phyloP scores from a whole-genome alignment of 2,329 filamentous ascomycete genomes.

The Davidsoniella neocaledoniae region DNA sequence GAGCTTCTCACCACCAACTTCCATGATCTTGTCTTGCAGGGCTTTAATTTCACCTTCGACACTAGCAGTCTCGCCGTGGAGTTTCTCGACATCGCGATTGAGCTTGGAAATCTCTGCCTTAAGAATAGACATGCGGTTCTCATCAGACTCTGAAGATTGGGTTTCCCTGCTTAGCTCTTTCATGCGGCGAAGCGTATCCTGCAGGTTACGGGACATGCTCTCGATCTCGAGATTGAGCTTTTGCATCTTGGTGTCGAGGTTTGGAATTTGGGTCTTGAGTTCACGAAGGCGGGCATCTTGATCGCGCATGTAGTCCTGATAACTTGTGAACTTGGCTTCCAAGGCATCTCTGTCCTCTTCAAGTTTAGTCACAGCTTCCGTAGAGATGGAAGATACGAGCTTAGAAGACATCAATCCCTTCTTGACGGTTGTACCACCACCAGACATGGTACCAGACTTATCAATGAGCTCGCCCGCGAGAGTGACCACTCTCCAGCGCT shows the following conservation, averaged over 20 bases:
- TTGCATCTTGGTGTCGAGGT: constrained; percentile 76
- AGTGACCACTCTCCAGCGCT: constrained; percentile 90
- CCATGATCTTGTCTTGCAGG: constrained; percentile 95
- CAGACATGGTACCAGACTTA: constrained; percentile 96
- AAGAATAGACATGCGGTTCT: constrained; percentile 52
- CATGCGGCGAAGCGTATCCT: constrained; percentile 68
- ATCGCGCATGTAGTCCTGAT: constrained; percentile 70
- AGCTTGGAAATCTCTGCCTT: constrained; percentile 63
- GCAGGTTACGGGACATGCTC: constrained; percentile 68
- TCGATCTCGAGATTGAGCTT: constrained; percentile 81
- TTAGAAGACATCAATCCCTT: constrained; percentile 95
- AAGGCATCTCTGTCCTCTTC: constrained; percentile 74
- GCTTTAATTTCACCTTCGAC: constrained; percentile 86
- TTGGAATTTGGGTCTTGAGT: constrained; percentile 62
- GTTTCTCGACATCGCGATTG: constrained; percentile 60
- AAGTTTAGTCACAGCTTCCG: constrained; percentile 75
- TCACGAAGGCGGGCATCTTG: constrained; percentile 58
- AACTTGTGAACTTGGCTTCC: constrained; percentile 66
- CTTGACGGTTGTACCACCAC: constrained; percentile 80
- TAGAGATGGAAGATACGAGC: constrained; percentile 68
- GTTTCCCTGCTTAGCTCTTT: constrained; percentile 72
- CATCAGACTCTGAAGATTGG: constrained; percentile 64
- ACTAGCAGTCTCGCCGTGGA: constrained; percentile 71
- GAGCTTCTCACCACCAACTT: constrained; percentile 85
- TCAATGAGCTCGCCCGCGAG: constrained; percentile 91